Percentiles rank a stretch among this genome's conserved stretches.
phyloP scores from a whole-genome alignment of 192 early-diverging fungal genomes.

The Dimargaris cristalligena region DNA sequence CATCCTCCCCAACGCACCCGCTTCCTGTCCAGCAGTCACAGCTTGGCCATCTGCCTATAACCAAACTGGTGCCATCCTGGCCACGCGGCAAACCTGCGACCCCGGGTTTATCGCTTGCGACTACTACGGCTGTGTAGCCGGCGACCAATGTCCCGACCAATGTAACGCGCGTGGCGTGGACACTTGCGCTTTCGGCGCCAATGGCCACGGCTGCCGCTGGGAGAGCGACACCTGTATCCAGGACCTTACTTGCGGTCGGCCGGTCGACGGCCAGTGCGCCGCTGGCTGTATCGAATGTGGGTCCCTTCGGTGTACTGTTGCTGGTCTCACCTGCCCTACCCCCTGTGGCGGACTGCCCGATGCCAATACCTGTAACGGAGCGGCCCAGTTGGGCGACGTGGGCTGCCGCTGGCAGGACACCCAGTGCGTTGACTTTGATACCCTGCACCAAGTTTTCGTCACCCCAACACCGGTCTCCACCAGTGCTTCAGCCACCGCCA shows the following conservation, averaged over 20 bases:
- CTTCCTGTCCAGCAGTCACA: too few species aligned
- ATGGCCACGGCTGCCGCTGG: conserved; percentile 23
- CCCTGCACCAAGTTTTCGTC: conserved; percentile 8
- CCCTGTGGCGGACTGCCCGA: conserved; percentile 13
- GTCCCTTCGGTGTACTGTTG: conserved; percentile 18
- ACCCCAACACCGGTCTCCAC: background rate
- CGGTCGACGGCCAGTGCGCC: conserved; percentile 14
- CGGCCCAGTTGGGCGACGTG: conserved; percentile 13
- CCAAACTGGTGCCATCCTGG: too few species aligned
- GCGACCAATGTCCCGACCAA: conserved; percentile 14
- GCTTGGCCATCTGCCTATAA: too few species aligned
- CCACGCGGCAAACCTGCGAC: conserved; percentile 9
- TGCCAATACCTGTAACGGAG: conserved; percentile 12
- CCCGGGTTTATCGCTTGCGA: conserved; percentile 17
- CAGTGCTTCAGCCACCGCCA: conserved; percentile 3
- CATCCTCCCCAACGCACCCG: too few species aligned
- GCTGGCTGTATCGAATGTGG: conserved; percentile 18
- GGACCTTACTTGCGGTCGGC: conserved; percentile 16
- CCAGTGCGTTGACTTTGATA: conserved; percentile 16
- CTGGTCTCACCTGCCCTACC: conserved; percentile 16
- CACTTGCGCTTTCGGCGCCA: conserved; percentile 16
- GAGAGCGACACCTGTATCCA: conserved; percentile 16
- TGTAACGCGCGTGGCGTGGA: conserved; percentile 11
- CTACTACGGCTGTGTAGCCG: conserved; percentile 19
- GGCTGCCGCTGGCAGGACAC: conserved; percentile 19